Evolutionary conservation across 192 early-diverging fungal species (phyloP).

Genomic region (Coemansia sp.): DNA sequence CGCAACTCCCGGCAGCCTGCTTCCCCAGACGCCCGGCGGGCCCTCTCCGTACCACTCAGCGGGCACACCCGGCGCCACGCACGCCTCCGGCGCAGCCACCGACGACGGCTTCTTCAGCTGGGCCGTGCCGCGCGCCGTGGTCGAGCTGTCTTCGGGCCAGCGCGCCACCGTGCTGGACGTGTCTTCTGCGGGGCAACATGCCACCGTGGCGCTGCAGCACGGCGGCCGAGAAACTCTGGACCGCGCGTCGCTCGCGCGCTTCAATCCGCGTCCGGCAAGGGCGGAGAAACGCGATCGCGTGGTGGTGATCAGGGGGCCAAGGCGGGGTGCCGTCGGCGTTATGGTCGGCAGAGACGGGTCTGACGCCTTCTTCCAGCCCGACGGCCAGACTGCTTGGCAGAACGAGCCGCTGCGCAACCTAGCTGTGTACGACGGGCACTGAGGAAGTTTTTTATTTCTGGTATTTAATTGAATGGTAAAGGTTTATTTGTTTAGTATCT

Average conservation of each 20-base stretch:
- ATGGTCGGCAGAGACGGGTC: conserved; percentile 71
- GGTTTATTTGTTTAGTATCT: too few species aligned
- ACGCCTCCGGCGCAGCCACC: conserved; percentile 48
- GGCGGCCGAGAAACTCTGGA: conserved; percentile 50
- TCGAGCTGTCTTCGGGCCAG: conserved; percentile 46
- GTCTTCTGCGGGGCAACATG: conserved; percentile 51
- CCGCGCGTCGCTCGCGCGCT: conserved; percentile 22
- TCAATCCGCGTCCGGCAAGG: conserved; percentile 53
- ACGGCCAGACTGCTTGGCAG: conserved; percentile 45
- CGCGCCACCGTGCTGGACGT: conserved; percentile 54
- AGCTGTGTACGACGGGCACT: conserved; percentile 28
- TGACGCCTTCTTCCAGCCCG: conserved; percentile 71
- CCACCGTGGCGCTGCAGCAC: conserved; percentile 48
- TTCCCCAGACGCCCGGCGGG: conserved; percentile 36
- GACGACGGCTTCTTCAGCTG: conserved; percentile 52
- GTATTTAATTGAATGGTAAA: background rate
- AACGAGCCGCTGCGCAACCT: conserved; percentile 45
- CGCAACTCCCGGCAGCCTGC: conserved; percentile 33
- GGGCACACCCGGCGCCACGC: conserved; percentile 50
- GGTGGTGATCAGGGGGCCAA: conserved; percentile 61
- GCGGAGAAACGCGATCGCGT: conserved; percentile 73
- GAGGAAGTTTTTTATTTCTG: background rate
- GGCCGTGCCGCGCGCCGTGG: conserved; percentile 46
- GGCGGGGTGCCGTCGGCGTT: conserved; percentile 59
- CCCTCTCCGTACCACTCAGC: conserved; percentile 34